A percentile compares a stretch with the other conserved stretches of the same genome.
phyloP scores from a whole-genome alignment of 208 protist species.

The Trypanosoma avium region DNA sequence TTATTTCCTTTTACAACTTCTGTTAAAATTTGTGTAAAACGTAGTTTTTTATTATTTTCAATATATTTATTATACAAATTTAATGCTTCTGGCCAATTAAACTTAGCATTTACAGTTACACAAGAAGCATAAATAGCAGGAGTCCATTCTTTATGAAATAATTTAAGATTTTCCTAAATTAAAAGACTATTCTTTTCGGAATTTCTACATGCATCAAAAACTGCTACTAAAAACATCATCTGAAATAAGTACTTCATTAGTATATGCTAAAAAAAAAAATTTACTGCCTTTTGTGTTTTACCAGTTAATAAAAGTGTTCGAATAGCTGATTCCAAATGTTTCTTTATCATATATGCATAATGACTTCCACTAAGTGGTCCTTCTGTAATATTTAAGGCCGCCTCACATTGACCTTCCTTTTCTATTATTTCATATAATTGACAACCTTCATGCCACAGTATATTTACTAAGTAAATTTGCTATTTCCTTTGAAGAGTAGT shows the following conservation, averaged over 20 bases:
- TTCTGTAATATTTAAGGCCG: constrained; percentile 50
- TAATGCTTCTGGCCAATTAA: constrained; percentile 50
- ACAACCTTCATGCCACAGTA: constrained; percentile 44
- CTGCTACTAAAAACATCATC: constrained; percentile 60
- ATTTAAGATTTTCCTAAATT: constrained; percentile 44
- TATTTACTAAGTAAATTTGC: constrained; percentile 29
- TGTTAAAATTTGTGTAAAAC: constrained; percentile 8
- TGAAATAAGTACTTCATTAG: constrained; percentile 56
- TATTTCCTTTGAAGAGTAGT: constrained; percentile 40
- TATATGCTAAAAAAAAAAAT: constrained; percentile 66
- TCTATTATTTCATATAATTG: constrained; percentile 59
- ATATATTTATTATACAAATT: constrained; percentile 55
- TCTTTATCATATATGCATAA: constrained; percentile 48
- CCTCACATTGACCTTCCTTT: constrained; percentile 55
- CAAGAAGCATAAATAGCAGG: constrained; percentile 70
- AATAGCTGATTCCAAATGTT: constrained; percentile 55
- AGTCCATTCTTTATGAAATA: constrained; percentile 60
- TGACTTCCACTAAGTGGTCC: constrained; percentile 35
- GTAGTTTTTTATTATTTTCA: not conserved
- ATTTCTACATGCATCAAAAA: constrained; percentile 64
- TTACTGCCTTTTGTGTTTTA: constrained; percentile 35
- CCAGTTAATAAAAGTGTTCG: constrained; percentile 48
- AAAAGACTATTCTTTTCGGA: constrained; percentile 40
- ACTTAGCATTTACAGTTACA: constrained; percentile 56
- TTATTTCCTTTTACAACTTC: constrained; percentile 18